Evolutionary conservation across 768 basidiomycete genomes (phyloP), one percentile per base, ranked within the genome.

Genomic region (Tricholoma matsutake): DNA sequence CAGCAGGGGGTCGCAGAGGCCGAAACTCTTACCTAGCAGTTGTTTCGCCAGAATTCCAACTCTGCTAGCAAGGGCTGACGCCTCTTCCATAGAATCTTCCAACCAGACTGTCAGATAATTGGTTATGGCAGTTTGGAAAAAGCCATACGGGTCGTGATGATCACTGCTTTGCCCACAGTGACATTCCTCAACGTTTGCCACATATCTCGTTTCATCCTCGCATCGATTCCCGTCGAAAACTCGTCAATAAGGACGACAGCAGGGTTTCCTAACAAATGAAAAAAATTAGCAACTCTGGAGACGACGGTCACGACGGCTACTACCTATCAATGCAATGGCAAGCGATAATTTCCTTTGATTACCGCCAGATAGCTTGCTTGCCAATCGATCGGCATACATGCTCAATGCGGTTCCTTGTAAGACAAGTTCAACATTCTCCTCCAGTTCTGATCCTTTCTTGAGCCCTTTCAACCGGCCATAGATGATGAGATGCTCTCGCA

Each of bases 161-260:
- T 77, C 7, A 90, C 82, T 3, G 87, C 86, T 67, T 91, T 91
- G 14, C 86, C 88, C 2, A 78, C 75, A 0, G 86, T 81, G 4
- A 89, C 86, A 28, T 79, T 81, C 58, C 86, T 77, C 58, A 92
- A 76, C 0, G 88, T 91, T 14, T 76, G 75, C 91, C 91, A 92
- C 86, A 92, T 91, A 31, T 92, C 88, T 35, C 91, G 78, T 72
- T 92, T 92, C 79, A 87, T 91, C 71, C 86, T 90, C 6, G 90
- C 87, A 68, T 92, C 91, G 53, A 92, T 85, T 5, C 91, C 91
- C 2, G 89, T 91, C 6, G 88, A 91, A 70, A 91, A 92, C 68
- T 92, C 90, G 62, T 93, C 91, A 51, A 93, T 91, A 20, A 92
- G 80, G 2, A 92, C 76, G 3, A 92, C 91, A 3, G 88, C 76